These are phyloP conservation scores for Eucalyptus melliodora DNA, from an alignment of 345 rosid genomes.

Conservation along the genomic window DNA sequence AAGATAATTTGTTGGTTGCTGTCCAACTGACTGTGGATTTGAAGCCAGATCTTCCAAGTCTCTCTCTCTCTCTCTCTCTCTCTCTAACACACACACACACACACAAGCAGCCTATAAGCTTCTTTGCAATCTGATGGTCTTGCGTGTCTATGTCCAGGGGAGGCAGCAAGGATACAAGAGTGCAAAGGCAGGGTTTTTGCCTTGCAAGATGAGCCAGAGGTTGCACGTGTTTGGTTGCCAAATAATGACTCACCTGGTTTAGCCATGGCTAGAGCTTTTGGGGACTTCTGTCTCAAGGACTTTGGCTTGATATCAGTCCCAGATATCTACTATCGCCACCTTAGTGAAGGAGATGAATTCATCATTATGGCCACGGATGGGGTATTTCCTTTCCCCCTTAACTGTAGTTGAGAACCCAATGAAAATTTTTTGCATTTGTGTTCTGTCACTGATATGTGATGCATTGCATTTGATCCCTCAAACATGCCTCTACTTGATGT, in stretches of 20 bases:
- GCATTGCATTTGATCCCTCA: not conserved
- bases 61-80: constrained; percentile 3
- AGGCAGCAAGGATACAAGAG: constrained; percentile 87
- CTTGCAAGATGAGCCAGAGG: constrained; percentile 96
- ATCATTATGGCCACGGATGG: constrained; percentile 91
- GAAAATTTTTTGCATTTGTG: not conserved
- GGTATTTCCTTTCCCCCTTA: constrained; percentile 25
- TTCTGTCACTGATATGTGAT: not conserved
- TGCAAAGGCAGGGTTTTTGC: constrained; percentile 98
- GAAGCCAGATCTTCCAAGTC: constrained; percentile 96
- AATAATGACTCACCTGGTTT: constrained; percentile 91
- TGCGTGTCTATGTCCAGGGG: constrained; percentile 30
- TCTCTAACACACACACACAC: not conserved
- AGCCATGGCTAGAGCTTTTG: constrained; percentile 99
- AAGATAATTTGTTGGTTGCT: constrained; percentile 55
- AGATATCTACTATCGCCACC: constrained; percentile 55
- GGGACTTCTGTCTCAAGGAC: constrained; percentile 97
- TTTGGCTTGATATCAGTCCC: constrained; percentile 90
- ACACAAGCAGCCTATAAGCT: not conserved
- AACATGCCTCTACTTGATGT: not conserved
- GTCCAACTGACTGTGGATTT: constrained; percentile 81
- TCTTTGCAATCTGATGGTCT: not conserved
- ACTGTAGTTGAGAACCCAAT: not conserved
- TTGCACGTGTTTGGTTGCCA: constrained; percentile 98
- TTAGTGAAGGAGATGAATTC: constrained; percentile 66